Conservation (phyloP, 2,329 filamentous ascomycete genomes). For the Exserohilum turcica region DNA sequence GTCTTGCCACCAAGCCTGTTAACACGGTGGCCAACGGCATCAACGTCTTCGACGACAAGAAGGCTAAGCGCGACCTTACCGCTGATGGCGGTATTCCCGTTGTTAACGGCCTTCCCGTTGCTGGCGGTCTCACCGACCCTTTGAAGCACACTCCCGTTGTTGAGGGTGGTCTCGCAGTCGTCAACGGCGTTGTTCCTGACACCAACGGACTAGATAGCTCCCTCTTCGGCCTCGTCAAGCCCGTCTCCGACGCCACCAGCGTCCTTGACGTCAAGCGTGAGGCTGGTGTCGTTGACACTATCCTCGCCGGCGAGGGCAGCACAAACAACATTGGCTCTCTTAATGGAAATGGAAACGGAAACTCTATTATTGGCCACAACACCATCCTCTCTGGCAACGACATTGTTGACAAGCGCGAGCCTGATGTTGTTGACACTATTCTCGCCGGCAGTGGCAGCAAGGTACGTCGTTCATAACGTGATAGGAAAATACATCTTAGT, state of each 20-base stretch:
- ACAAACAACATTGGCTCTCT: conserved; percentile 19
- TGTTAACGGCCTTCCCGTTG: background rate
- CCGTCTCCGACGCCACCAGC: background rate
- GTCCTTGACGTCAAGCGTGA: background rate
- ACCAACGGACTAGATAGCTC: background rate
- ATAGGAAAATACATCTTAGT: too few relatives aligned
- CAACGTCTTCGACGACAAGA: background rate
- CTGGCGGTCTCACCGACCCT: background rate
- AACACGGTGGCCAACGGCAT: background rate
- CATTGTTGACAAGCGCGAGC: background rate
- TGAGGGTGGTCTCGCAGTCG: background rate
- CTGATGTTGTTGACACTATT: background rate
- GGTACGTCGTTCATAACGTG: too few relatives aligned
- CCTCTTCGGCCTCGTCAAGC: background rate
- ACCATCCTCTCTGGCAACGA: conserved; percentile 13
- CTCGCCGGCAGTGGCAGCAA: too few relatives aligned
- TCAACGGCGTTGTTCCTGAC: background rate
- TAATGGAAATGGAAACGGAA: conserved; percentile 14
- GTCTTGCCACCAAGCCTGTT: background rate
- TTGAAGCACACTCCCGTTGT: background rate
- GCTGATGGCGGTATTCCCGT: background rate
- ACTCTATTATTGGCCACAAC: conserved; percentile 3
- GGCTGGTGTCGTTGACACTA: background rate
- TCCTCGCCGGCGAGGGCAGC: background rate
- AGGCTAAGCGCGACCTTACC: background rate